Evolutionary conservation across 2,329 filamentous ascomycete genomes (phyloP), one percentile per base, ranked within the genome.

Genomic region (Chaetomiaceae sp.): DNA sequence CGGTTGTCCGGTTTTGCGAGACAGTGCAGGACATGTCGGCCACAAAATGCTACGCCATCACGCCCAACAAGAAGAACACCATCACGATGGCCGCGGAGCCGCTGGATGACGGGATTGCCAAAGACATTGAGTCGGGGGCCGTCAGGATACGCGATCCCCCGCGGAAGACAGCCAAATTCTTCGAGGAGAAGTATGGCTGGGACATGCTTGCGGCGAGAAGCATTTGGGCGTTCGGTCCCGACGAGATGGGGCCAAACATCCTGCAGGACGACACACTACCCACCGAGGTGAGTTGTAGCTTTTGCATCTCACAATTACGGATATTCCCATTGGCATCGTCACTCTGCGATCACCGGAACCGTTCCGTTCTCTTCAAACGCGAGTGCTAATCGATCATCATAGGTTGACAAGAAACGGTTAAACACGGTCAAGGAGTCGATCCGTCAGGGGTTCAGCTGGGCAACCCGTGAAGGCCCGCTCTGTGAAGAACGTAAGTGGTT

Each of bases 61-160:
- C 94, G 2, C 94, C 94, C 2, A 99, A 99, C 75, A 99, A 99
- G 75, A 96, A 96, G 76, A 99, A 99, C 75, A 96, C 95, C 70
- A 87, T 99, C 64, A 97, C 94, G 32, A 96, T 99, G 89, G 88
- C 97, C 53, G 94, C 94, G 3, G 94, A 99, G 69, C 92, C 94
- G 30, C 75, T 99, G 13, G 94, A 99, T 61, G 88, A 95, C 63
- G 94, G 94, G 14, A 95, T 99, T 58, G 90, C 92, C 5, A 85
- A 89, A 64, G 94, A 99, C 64, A 97, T 99, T 58, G 94, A 99
- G 73, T 84, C 82, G 43, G 91, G 92, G 23, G 86, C 82, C 51
- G 91, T 99, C 63, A 90, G 82, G 65, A 96, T 99, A 73, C 89
- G 87, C 58, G 92, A 97, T 62, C 91, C 94, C 2, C 87, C 94